Percentiles rank a stretch among this genome's conserved stretches.
phyloP scores from a whole-genome alignment of 495 filamentous ascomycete species.

The Penicillium desertorum region DNA sequence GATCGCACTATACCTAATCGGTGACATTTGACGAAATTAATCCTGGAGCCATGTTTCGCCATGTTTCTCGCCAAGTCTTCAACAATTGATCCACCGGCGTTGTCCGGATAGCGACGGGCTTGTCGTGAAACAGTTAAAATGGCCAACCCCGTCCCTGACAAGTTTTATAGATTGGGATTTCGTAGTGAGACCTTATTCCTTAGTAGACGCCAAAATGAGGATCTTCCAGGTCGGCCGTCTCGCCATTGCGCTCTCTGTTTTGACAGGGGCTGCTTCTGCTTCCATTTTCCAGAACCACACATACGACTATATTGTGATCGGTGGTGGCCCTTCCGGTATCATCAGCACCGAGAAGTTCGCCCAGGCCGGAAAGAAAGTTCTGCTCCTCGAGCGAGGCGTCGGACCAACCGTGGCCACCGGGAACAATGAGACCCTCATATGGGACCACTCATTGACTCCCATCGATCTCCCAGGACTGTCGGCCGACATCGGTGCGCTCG shows the following conservation, averaged over 20 bases:
- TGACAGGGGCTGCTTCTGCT: constrained; percentile 16
- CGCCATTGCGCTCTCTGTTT: constrained; percentile 10
- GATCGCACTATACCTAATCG: constrained; percentile 7
- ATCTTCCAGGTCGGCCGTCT: constrained; percentile 18
- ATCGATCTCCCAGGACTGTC: constrained; percentile 77
- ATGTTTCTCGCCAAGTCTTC: not conserved
- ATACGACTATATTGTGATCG: constrained; percentile 37
- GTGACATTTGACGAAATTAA: not conserved
- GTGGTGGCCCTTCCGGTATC: constrained; percentile 40
- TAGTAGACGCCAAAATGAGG: not conserved
- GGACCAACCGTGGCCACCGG: constrained; percentile 34
- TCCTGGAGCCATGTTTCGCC: constrained; percentile 1
- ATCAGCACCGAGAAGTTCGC: constrained; percentile 61
- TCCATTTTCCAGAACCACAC: constrained; percentile 21
- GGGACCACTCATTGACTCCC: constrained; percentile 54
- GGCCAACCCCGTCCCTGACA: not conserved
- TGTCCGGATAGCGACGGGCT: not conserved
- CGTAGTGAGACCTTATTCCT: not conserved
- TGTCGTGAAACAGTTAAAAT: not conserved
- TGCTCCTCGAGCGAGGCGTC: constrained; percentile 41
- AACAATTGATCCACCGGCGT: not conserved
- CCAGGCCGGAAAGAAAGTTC: constrained; percentile 53
- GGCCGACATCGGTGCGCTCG: constrained; percentile 27
- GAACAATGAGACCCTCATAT: constrained; percentile 30
- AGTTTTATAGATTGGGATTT: not conserved